Base-by-base conservation (phyloP, 768 basidiomycete species). In the Lentinula edodes region DNA sequence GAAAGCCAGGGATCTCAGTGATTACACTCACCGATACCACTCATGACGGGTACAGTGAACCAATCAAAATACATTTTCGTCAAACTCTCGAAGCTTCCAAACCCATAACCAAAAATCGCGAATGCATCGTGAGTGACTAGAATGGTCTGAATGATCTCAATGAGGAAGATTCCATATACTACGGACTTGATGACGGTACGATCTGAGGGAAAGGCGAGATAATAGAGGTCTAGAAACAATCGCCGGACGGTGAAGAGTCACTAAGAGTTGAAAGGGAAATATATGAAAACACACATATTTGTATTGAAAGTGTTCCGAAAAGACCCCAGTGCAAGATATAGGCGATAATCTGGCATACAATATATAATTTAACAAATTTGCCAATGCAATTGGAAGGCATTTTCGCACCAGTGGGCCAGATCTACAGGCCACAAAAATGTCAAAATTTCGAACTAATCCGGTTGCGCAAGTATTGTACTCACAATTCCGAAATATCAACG, bases 261-360 rank as follows among this genome's bases (percentile, higher is more conserved):
- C 6, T 6, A 52, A 28, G 13, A 52, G 41, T 12, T n/a, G 8
- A 18, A 53, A 61, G 45, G 16, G 16, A 36, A 28, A 28, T 28
- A 28, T 28, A 2, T 28, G 3, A 28, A 28, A 28, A 52, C 56
- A 9, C 35, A 63, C 64, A 65, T 3, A 58, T 4, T 32, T 63
- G 64, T 32, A 63, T 32, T 6, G 48, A n/a, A 10, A 65, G 51
- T 12, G 64, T 58, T 2, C 64, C 62, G 12, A 63, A 65, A 6
- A 65, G 55, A 4, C 62, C 58, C 62, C 64, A 65, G 15, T 65
- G 62, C 38, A 65, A 35, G 20, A 65, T 20, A 32, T 51, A 51
- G 8, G 50, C 50, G 6, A 51, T 23, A 23, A 51, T 51, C 50
- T 51, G 20, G 18, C 23, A 51, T 2, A 51, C 28, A 32, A 9